Evolutionary conservation across 129 eudicot genomes (phyloP), one percentile per base, ranked within the genome.

Genomic region (Artemisia argyi): DNA sequence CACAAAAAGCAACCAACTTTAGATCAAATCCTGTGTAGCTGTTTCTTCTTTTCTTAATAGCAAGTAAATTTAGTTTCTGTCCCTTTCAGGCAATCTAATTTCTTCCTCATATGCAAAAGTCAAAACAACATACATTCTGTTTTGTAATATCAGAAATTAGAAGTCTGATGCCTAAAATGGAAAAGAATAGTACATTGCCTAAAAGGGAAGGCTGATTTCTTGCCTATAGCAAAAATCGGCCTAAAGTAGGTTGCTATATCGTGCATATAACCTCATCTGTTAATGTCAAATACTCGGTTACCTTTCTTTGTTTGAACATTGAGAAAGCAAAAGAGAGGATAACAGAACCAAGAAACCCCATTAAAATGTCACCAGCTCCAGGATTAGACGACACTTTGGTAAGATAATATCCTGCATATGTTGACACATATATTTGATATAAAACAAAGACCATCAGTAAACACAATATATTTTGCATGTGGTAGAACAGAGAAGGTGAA

Each of bases 241-340:
- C 46, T 7, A 24, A 65, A 65, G 71, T 47, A 66, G 58, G 17
- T 39, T 39, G 17, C 19, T 61, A 48, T n/a, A 28, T 9, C 47
- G 64, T 69, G 75, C 51, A 3, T 30, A 44, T 22, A 56, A 55
- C 54, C 11, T 39, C 16, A 58, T 11, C 39, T 46, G 65, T 13
- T 9, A 12, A 24, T 15, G n/a, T 59, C 67, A 71, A 35, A 35
- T 24, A 16, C 62, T 46, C 12, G 1, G 10, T 56, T 83, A 89
- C 98, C 96, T 89, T 93, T 81, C 95, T 85, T 79, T 93, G 98
- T 83, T 87, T 91, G 83, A 93, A 93, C 98, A 93, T 93, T 56
- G 98, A 93, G 86, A 93, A 95, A 80, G 99, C 89, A 75, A 95
- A 95, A 0, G 99, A 95, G 66, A 95, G 83, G 66, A 95, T 91